Evolutionary conservation across 768 basidiomycete species (phyloP).

Genomic region (Coprinellus aureogranulatus): DNA sequence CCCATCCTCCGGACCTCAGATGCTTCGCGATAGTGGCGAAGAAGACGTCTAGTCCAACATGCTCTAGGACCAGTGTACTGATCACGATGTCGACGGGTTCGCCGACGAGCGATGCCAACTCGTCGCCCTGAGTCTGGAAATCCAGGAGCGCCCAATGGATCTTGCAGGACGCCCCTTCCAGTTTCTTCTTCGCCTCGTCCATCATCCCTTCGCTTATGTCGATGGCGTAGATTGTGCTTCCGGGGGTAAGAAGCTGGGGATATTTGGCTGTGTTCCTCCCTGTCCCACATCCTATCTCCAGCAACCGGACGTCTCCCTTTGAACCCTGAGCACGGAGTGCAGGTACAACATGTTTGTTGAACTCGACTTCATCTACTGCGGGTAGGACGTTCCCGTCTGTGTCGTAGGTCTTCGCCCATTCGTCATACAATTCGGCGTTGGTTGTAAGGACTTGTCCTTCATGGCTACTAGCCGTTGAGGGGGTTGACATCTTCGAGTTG

Average conservation of each 20-base stretch:
- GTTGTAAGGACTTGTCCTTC: too few species aligned
- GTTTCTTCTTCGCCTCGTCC: constrained; percentile 4
- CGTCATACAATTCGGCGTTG: neutral
- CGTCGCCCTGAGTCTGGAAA: constrained; percentile 2
- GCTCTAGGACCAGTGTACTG: constrained; percentile 13
- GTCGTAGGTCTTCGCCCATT: neutral
- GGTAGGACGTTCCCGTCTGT: neutral
- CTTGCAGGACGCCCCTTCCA: neutral
- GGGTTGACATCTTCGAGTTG: too few species aligned
- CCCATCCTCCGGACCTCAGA: constrained; percentile 8
- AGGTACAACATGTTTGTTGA: neutral
- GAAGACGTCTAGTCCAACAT: constrained; percentile 8
- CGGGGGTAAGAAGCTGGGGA: neutral
- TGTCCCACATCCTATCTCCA: neutral
- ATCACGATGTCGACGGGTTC: constrained; percentile 6
- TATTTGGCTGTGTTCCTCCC: constrained; percentile 1
- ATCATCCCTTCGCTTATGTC: constrained; percentile 11
- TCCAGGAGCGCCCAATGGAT: constrained; percentile 9
- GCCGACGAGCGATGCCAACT: constrained; percentile 2
- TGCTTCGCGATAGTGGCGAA: neutral
- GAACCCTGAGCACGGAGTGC: neutral
- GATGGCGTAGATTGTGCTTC: constrained; percentile 9
- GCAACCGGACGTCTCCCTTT: neutral
- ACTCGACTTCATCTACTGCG: neutral
- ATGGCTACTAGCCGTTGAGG: too few species aligned